phyloP scores from a whole-genome alignment of 305 asterid species.

The Fraxinus baroniana region DNA sequence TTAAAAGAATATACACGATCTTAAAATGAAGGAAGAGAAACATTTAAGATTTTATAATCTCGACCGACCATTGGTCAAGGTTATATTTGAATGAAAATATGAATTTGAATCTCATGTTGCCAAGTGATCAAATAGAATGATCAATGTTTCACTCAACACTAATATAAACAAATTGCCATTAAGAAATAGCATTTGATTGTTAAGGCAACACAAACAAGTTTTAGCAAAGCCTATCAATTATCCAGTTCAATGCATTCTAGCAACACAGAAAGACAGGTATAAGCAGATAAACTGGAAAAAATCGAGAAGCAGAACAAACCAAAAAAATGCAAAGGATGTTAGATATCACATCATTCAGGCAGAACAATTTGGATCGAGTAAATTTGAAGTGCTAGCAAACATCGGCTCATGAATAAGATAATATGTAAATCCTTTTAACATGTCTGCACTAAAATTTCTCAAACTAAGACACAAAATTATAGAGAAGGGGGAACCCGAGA shows the following conservation, averaged over 20 bases:
- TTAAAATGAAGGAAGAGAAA: too few relatives aligned
- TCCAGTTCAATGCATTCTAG: not conserved
- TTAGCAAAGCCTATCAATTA: too few relatives aligned
- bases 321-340: not conserved
- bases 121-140: not conserved
- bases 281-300: not conserved
- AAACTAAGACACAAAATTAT: slow-evolving; percentile 25
- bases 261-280: not conserved
- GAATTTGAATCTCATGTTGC: too few relatives aligned
- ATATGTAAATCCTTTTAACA: not conserved
- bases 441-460: slow-evolving; percentile 30
- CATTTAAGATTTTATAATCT: too few relatives aligned
- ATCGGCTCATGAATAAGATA: not conserved
- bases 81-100: too few relatives aligned
- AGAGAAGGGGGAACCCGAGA: not conserved
- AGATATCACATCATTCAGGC: not conserved
- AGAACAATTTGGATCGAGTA: not conserved
- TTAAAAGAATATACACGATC: too few relatives aligned
- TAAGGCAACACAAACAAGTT: too few relatives aligned
- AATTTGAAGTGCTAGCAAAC: not conserved
- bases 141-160: not conserved
- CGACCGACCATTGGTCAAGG: too few relatives aligned
- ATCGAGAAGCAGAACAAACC: not conserved
- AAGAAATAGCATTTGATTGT: not conserved
- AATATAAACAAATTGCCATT: not conserved